These are phyloP conservation scores for Babesia bigemina DNA, from an alignment of 169 alveolate genomes.

Conservation along the genomic window DNA sequence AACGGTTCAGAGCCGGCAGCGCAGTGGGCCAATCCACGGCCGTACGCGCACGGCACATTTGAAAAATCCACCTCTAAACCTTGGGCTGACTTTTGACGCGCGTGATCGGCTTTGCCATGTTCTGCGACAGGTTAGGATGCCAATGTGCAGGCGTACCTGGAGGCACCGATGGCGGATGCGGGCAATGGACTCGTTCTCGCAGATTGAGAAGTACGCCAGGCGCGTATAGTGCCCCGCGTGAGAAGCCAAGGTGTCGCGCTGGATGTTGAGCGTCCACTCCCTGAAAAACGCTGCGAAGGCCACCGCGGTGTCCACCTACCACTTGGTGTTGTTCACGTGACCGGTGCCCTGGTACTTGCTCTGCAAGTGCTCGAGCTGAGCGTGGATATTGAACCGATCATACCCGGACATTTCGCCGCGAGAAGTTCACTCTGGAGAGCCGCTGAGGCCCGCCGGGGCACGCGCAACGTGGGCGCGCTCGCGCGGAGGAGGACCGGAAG, in stretches of 20 bases:
- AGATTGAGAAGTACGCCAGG: slow-evolving; percentile 89
- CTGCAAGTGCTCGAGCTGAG: slow-evolving; percentile 93
- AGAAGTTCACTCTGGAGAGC: background rate
- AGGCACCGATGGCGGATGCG: slow-evolving; percentile 85
- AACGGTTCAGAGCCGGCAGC: too few species aligned
- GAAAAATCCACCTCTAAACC: background rate
- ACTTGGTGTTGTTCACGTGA: slow-evolving; percentile 87
- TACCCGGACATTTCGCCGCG: slow-evolving; percentile 76
- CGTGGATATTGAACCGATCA: slow-evolving; percentile 87
- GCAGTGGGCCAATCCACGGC: too few species aligned
- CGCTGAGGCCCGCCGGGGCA: background rate
- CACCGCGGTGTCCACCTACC: slow-evolving; percentile 76
- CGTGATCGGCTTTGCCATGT: slow-evolving; percentile 63
- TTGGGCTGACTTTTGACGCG: slow-evolving; percentile 38
- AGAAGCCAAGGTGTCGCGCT: slow-evolving; percentile 91
- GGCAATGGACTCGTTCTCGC: slow-evolving; percentile 86
- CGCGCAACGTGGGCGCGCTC: background rate
- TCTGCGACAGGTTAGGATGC: slow-evolving; percentile 8
- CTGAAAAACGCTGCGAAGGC: slow-evolving; percentile 63
- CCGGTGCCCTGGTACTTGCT: slow-evolving; percentile 96
- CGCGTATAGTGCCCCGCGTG: slow-evolving; percentile 91
- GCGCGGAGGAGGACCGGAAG: background rate
- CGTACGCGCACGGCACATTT: too few species aligned
- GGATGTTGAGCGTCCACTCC: slow-evolving; percentile 91
- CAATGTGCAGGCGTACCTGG: slow-evolving; percentile 59